Evolutionary conservation across 2,329 filamentous ascomycete genomes (phyloP).

Genomic region (Penicillium sp.): DNA sequence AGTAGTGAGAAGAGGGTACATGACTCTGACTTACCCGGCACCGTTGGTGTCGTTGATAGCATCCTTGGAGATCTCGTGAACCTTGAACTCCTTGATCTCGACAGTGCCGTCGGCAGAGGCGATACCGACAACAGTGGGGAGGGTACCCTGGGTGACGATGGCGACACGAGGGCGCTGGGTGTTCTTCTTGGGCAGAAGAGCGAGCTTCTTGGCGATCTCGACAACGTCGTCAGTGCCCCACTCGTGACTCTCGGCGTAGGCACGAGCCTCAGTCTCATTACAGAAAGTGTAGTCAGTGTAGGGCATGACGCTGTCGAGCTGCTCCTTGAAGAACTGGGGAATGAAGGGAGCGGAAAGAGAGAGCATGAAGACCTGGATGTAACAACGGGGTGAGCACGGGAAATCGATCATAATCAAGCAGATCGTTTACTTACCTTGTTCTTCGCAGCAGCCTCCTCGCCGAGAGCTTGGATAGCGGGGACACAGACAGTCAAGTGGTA

Average conservation of each 20-base stretch:
- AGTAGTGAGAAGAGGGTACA: neutral
- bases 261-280: conserved; percentile 91
- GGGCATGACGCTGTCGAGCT: conserved; percentile 78
- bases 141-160: conserved; percentile 92
- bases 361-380: conserved; percentile 70
- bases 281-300: conserved; percentile 97
- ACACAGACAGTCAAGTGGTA: conserved; percentile 98
- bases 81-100: conserved; percentile 74
- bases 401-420: neutral
- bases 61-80: conserved; percentile 74
- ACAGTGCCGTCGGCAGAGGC: conserved; percentile 67
- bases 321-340: conserved; percentile 95
- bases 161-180: conserved; percentile 78
- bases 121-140: conserved; percentile 80
- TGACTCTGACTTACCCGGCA: conserved; percentile 62
- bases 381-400: conserved; percentile 1
- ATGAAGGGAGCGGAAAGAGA: conserved; percentile 97
- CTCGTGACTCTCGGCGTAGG: conserved; percentile 82
- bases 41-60: conserved; percentile 96
- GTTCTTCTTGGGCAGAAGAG: conserved; percentile 92
- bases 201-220: conserved; percentile 82
- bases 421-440: conserved; percentile 68
- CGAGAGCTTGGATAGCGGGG: conserved; percentile 84
- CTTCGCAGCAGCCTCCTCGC: conserved; percentile 81
- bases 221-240: conserved; percentile 76